phyloP scores from a whole-genome alignment of 768 basidiomycete genomes.

The Termitomyces sp. region DNA sequence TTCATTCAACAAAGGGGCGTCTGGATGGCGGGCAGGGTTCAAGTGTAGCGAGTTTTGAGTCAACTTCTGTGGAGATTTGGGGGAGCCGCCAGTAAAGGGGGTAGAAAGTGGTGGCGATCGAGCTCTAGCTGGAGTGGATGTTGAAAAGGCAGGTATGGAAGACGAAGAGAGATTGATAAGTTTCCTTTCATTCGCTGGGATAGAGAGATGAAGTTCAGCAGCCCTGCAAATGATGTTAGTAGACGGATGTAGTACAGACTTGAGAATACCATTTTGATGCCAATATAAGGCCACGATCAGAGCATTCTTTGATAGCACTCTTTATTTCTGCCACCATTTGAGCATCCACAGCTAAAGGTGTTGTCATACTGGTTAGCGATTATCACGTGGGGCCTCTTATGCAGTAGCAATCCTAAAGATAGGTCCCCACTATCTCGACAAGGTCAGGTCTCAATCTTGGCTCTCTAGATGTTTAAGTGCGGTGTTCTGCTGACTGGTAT shows the following conservation, averaged over 20 bases:
- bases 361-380: slow-evolving; percentile 14
- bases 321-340: slow-evolving; percentile 53
- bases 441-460: no score
- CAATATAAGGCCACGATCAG: slow-evolving; percentile 60
- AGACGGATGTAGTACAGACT: background rate
- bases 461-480: background rate
- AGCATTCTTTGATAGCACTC: slow-evolving; percentile 62
- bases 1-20: slow-evolving; percentile 27
- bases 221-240: slow-evolving; percentile 41
- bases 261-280: slow-evolving; percentile 71
- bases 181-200: slow-evolving; percentile 43
- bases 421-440: background rate
- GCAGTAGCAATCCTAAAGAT: background rate
- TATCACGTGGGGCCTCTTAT: background rate
- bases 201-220: slow-evolving; percentile 65
- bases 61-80: slow-evolving; percentile 24
- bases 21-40: slow-evolving; percentile 25
- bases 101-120: slow-evolving; percentile 33
- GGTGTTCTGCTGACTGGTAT: background rate
- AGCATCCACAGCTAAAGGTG: slow-evolving; percentile 25
- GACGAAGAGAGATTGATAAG: slow-evolving; percentile 17
- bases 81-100: slow-evolving; percentile 31
- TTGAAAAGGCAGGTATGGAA: slow-evolving; percentile 36
- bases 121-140: slow-evolving; percentile 53
- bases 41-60: slow-evolving; percentile 21